Evolutionary conservation across 306 rosid genomes (phyloP).

Genomic region (Hippophae tibetana): DNA sequence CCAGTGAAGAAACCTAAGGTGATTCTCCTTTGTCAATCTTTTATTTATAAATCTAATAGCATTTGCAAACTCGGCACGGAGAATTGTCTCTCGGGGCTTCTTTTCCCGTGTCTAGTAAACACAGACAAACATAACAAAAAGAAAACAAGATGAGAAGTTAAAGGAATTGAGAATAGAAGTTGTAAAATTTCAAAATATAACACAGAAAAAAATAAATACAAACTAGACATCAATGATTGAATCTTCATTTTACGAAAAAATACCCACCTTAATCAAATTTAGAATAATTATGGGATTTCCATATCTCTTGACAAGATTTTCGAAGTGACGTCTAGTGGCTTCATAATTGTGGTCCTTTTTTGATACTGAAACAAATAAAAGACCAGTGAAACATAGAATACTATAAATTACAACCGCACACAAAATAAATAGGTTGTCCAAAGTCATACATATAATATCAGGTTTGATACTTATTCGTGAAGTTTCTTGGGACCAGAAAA

Average conservation of each 20-base stretch:
- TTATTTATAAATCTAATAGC: constrained; percentile 66
- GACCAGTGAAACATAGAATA: constrained; percentile 19
- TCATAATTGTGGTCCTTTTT: constrained; percentile 55
- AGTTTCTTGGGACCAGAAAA: constrained; percentile 96
- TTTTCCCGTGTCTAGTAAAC: constrained; percentile 60
- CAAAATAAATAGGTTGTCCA: constrained; percentile 6
- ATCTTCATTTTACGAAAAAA: constrained; percentile 10
- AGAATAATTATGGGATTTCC: constrained; percentile 86
- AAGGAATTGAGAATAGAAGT: too few relatives aligned
- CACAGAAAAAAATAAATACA: neutral
- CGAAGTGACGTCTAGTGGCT: constrained; percentile 89
- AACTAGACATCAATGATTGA: constrained; percentile 3
- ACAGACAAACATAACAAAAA: constrained; percentile 8
- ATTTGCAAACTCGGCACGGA: constrained; percentile 68
- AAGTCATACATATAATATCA: constrained; percentile 66
- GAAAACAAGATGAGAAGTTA: neutral
- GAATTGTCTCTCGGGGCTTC: constrained; percentile 85
- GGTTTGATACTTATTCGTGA: constrained; percentile 77
- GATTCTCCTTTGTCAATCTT: constrained; percentile 37
- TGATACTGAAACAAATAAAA: constrained; percentile 42
- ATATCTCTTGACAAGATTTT: constrained; percentile 77
- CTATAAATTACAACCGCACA: neutral
- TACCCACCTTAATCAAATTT: constrained; percentile 84
- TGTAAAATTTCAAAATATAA: too few relatives aligned
- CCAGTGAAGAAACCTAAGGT: constrained; percentile 80